Evolutionary conservation across 305 asterid species (phyloP), one percentile per base, ranked within the genome.

Genomic region (Fraxinus velutina): DNA sequence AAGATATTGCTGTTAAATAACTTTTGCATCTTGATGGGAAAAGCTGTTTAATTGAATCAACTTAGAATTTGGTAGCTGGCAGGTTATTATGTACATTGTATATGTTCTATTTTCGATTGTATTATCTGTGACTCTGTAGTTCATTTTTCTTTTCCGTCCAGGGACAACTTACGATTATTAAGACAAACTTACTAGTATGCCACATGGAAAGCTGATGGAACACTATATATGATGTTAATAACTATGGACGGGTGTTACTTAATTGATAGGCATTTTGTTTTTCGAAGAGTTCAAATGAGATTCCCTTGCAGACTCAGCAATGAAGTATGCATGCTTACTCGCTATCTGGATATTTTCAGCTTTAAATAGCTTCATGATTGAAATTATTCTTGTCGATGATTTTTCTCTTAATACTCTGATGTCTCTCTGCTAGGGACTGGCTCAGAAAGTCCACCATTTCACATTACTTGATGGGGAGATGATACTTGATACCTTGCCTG

Each of bases 121-220:
- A 17, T 73, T 7, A 8, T 73, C 13, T 2, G 3, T 44, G 42
- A 32, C 37, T 68, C 29, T 39, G 36, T 64, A 77, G 57, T 80
- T 29, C 5, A 24, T 64, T 79, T 83, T 24, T 80, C 68, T 72
- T 30, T 73, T 42, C 52, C 47, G 75, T 86, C 78, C 97, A 94
- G 99, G 88, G 98, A 96, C 79, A 96, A 94, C 87, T 90, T 96
- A 79, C 96, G 92, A 83, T 84, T 94, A 83, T 88, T 96, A 84
- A 90, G 96, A 88, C 99, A 96, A 75, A 93, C 97, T 7, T 96
- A 96, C 87, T 92, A 96, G 88, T 96, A 94, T 77, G 98, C 99
- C 9, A 96, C 99, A 39, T 96, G 98, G 99, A 95, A 95, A 86
- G 99, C 99, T 83, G 98, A 95, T 86, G 98, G 99, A 78, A 94